phyloP scores from a whole-genome alignment of 768 basidiomycete species.

The Russula earlei region DNA sequence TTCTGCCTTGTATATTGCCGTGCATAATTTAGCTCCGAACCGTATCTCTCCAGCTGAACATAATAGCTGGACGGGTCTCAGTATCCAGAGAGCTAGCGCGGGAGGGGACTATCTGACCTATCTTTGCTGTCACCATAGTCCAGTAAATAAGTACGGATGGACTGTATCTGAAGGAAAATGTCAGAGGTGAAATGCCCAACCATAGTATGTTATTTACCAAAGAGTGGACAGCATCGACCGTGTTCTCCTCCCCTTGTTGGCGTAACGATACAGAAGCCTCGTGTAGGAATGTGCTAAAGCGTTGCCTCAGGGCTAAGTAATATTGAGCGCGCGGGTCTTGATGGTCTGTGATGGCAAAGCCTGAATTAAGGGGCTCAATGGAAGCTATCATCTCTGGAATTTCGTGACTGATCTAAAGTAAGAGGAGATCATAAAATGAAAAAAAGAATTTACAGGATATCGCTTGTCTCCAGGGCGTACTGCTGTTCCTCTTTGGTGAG shows the following conservation, averaged over 20 bases:
- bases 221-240: constrained; percentile 70
- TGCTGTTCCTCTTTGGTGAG: constrained; percentile 41
- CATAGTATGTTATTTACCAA: constrained; percentile 33
- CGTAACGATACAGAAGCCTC: constrained; percentile 56
- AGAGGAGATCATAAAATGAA: background rate
- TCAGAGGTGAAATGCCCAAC: background rate
- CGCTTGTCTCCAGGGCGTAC: constrained; percentile 40
- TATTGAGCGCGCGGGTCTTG: constrained; percentile 42
- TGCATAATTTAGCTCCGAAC: constrained; percentile 53
- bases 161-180: too few relatives aligned
- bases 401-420: constrained; percentile 41
- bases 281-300: constrained; percentile 65
- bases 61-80: constrained; percentile 36
- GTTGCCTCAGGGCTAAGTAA: constrained; percentile 43
- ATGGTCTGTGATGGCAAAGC: constrained; percentile 59
- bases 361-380: constrained; percentile 49
- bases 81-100: constrained; percentile 10
- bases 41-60: constrained; percentile 48
- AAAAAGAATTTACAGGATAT: constrained; percentile 48
- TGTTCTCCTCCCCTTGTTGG: constrained; percentile 70
- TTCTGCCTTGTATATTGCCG: constrained; percentile 63
- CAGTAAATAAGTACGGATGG: constrained; percentile 61
- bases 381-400: constrained; percentile 71
- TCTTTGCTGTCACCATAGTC: constrained; percentile 70
- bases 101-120: constrained; percentile 27